phyloP scores from a whole-genome alignment of 2,329 filamentous ascomycete species.

The Thermoascus crustaceus region DNA sequence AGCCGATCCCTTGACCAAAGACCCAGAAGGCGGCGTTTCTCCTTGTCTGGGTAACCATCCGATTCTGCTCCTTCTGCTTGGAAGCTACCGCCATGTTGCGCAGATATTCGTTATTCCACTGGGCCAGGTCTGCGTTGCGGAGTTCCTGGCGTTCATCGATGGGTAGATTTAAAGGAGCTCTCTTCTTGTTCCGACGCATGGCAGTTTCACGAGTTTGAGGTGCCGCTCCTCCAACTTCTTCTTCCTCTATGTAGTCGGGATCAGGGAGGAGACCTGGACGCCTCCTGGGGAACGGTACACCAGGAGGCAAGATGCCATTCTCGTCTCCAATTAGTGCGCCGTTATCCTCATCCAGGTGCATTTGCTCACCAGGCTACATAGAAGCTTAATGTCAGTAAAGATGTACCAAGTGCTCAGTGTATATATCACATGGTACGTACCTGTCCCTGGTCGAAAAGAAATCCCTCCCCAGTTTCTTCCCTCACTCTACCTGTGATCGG shows the following conservation, averaged over 20 bases:
- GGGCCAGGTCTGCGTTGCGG: slow-evolving; percentile 47
- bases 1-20: slow-evolving; percentile 48
- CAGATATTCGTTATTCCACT: slow-evolving; percentile 53
- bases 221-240: slow-evolving; percentile 4
- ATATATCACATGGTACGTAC: slow-evolving; percentile 23
- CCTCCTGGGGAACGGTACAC: slow-evolving; percentile 17
- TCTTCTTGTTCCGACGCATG: slow-evolving; percentile 18
- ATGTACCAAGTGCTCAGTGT: slow-evolving; percentile 6
- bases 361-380: slow-evolving; percentile 16
- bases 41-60: slow-evolving; percentile 43
- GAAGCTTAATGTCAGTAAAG: neutral
- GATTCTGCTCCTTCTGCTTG: slow-evolving; percentile 38
- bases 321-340: slow-evolving; percentile 20
- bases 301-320: slow-evolving; percentile 18
- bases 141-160: slow-evolving; percentile 46
- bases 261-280: slow-evolving; percentile 13
- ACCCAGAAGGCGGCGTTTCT: slow-evolving; percentile 57
- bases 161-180: slow-evolving; percentile 33
- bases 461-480: slow-evolving; percentile 36
- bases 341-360: slow-evolving; percentile 20
- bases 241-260: slow-evolving; percentile 12
- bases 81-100: slow-evolving; percentile 49
- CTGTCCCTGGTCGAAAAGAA: slow-evolving; percentile 18
- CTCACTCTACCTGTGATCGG: slow-evolving; percentile 33
- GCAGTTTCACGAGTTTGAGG: slow-evolving; percentile 14